Evolutionary conservation across 2,329 filamentous ascomycete species (phyloP).

Genomic region (Emydomyces testavorans): DNA sequence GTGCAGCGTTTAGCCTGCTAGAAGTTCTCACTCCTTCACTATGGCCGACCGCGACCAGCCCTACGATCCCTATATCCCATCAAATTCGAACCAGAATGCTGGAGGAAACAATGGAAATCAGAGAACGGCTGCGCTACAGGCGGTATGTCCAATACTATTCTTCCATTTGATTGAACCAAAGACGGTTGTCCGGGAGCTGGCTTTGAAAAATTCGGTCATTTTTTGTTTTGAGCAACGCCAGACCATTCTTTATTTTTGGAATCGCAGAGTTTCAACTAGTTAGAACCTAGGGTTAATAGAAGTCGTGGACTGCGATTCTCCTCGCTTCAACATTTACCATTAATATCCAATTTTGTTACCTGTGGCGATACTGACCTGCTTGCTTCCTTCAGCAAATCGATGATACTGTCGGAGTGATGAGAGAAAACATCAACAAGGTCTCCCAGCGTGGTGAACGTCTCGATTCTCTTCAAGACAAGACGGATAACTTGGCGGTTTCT

Average conservation of each 20-base stretch:
- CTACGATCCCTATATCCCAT: constrained; percentile 83
- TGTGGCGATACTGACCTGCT: not conserved
- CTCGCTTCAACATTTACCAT: not conserved
- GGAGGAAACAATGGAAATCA: constrained; percentile 47
- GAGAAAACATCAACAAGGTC: constrained; percentile 94
- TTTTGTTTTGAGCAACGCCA: not conserved
- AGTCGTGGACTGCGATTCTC: not conserved
- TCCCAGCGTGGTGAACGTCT: constrained; percentile 83
- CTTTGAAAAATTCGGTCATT: too few species aligned
- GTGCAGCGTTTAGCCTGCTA: not conserved
- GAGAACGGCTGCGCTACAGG: constrained; percentile 65
- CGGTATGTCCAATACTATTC: constrained; percentile 50
- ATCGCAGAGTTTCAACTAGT: not conserved
- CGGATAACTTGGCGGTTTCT: constrained; percentile 77
- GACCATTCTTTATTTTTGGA: not conserved
- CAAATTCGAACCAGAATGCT: constrained; percentile 45
- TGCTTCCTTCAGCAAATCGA: constrained; percentile 70
- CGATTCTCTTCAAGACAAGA: constrained; percentile 85
- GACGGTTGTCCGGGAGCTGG: too few species aligned
- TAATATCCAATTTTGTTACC: constrained; percentile 1
- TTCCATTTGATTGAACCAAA: too few species aligned
- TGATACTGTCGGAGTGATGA: constrained; percentile 88
- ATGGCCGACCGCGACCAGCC: constrained; percentile 53
- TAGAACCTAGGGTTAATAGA: not conserved
- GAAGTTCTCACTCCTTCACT: constrained; percentile 19